phyloP scores from a whole-genome alignment of 164 flowering plant genomes.

The Nymphaea colorata region DNA sequence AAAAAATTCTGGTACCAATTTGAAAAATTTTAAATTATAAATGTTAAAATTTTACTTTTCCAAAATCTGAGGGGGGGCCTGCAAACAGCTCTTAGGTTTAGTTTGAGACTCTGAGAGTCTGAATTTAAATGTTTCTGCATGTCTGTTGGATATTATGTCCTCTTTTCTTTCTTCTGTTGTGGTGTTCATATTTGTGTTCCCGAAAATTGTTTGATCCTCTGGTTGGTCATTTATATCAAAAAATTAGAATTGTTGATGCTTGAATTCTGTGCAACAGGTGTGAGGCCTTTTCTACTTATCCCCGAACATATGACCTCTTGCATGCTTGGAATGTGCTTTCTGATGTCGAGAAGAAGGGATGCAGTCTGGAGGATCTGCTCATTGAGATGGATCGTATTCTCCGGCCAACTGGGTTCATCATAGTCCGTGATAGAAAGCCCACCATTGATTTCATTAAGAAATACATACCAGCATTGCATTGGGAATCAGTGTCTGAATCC shows the following conservation, averaged over 20 bases:
- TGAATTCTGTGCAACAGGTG: slow-evolving; percentile 35
- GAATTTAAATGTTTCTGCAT: no score
- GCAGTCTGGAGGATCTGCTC: slow-evolving; percentile 64
- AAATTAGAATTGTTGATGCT: no score
- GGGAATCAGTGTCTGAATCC: slow-evolving; percentile 36
- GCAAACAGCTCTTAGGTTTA: no score
- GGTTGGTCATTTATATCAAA: not conserved
- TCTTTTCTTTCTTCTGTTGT: no score
- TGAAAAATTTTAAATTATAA: no score
- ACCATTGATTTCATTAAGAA: slow-evolving; percentile 57
- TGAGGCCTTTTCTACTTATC: slow-evolving; percentile 79
- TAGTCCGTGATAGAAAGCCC: slow-evolving; percentile 43
- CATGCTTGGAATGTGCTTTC: slow-evolving; percentile 75
- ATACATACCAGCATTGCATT: slow-evolving; percentile 51
- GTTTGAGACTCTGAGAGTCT: no score
- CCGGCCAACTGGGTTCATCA: slow-evolving; percentile 72
- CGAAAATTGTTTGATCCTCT: not conserved
- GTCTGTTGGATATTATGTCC: no score
- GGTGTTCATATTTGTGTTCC: no score
- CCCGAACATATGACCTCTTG: slow-evolving; percentile 74
- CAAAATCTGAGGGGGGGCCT: no score
- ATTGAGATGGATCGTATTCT: slow-evolving; percentile 76
- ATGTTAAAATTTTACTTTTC: no score
- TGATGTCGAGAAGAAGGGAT: slow-evolving; percentile 59
- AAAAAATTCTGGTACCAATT: no score